A percentile compares a stretch with the other conserved stretches of the same genome.
Evolutionary conservation across 2,329 filamentous ascomycete species (phyloP).

Genomic region (Aureobasidium sp.): DNA sequence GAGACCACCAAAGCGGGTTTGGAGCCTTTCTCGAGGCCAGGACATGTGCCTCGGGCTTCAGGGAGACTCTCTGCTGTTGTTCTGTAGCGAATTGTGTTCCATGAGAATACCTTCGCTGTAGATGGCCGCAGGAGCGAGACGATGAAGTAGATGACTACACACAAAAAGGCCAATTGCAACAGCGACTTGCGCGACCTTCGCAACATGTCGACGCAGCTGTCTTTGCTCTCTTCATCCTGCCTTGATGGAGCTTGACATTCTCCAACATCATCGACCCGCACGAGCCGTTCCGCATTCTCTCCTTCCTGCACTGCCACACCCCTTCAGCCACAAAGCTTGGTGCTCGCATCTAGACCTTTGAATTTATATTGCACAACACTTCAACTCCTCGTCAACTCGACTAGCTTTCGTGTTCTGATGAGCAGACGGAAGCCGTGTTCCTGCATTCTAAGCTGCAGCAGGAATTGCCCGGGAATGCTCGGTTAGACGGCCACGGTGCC

Average conservation of each 20-base stretch:
- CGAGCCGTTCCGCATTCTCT: background rate
- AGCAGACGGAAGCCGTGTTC: background rate
- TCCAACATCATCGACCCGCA: background rate
- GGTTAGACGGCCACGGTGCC: background rate
- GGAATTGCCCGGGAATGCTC: background rate
- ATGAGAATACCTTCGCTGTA: slow-evolving; percentile 30
- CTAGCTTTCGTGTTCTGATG: background rate
- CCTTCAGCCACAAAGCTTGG: slow-evolving; percentile 1
- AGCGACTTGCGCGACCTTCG: slow-evolving; percentile 29
- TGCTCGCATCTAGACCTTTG: background rate
- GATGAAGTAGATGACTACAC: slow-evolving; percentile 27
- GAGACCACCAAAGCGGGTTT: slow-evolving; percentile 41
- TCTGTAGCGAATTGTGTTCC: slow-evolving; percentile 37
- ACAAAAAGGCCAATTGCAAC: slow-evolving; percentile 29
- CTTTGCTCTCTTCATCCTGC: background rate
- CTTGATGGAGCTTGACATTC: background rate
- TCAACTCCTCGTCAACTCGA: background rate
- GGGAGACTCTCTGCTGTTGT: slow-evolving; percentile 27
- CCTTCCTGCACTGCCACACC: background rate
- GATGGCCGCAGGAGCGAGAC: slow-evolving; percentile 30
- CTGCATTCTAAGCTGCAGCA: background rate
- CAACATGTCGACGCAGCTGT: slow-evolving; percentile 25
- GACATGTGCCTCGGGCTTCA: slow-evolving; percentile 34
- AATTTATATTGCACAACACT: background rate
- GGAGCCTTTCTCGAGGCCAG: slow-evolving; percentile 27